Base-by-base conservation (phyloP, 2,329 filamentous ascomycete genomes). In the Fusarium newnesense region DNA sequence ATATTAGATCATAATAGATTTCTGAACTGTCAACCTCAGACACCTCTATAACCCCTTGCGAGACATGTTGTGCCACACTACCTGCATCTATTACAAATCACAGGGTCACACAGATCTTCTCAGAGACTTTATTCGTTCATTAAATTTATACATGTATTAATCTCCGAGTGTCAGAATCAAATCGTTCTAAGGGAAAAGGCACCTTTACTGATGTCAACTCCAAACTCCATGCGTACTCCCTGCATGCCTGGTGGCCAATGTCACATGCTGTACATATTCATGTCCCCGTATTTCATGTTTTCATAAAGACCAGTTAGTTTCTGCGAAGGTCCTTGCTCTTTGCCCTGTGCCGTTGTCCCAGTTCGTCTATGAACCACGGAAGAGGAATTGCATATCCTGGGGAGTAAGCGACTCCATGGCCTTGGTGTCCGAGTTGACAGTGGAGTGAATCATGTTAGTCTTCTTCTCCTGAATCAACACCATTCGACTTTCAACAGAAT, bases 391-490 rank as follows among this genome's bases (percentile, higher is more conserved):
- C 88, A 99, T 93, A 80, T 99, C 96, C 81, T 96, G 93, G 0
- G 94, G 92, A 19, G 91, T 97, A 70, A 99, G 85, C 63, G 95
- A 96, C 80, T 98, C 94, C 89, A 98, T 94, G 0, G 96, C 94
- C 50, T 93, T 82, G 76, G 96, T 92, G 80, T 98, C 96, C 47
- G 94, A 93, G 81, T 98, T 98, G 81, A 99, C 95, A 0, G 96
- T 99, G 34, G 95, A 95, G 76, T 96, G 94, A 79, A 99, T 99
- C 94, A 99, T 96, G 79, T 93, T 96, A 2, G 96, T 95, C 85
- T 99, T 99, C 89, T 99, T 99, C 85, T 99, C 96, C 81, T 99
- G 96, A 32, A 99, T 88, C 74, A 96, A 87, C 6, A 99, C 94
- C 89, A 99, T 99, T 50, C 96, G 91, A 66, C 93, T 96, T 84